A percentile compares a stretch with the other conserved stretches of the same genome.
phyloP scores from a whole-genome alignment of 257 asterid genomes.

The Striga asiatica region DNA sequence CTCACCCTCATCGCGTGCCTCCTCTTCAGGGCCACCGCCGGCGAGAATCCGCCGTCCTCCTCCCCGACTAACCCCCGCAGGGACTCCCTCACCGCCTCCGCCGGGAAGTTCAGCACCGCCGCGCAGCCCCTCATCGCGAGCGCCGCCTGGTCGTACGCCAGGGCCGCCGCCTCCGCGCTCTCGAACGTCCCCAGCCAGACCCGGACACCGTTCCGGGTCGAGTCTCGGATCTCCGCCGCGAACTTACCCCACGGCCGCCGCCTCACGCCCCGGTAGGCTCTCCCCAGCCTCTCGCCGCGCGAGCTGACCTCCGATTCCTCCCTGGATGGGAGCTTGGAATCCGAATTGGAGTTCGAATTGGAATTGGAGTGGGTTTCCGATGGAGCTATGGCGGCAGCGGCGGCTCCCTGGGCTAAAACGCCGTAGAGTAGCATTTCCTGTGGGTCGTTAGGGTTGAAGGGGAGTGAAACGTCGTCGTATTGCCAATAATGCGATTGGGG shows the following conservation, averaged over 20 bases:
- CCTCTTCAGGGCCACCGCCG: conserved; percentile 54
- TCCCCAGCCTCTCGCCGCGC: conserved; percentile 13
- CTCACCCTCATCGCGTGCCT: conserved; percentile 47
- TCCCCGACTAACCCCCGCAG: conserved; percentile 43
- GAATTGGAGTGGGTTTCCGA: conserved; percentile 21
- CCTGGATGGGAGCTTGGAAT: conserved; percentile 24
- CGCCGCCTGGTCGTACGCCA: conserved; percentile 86
- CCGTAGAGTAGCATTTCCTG: conserved; percentile 57
- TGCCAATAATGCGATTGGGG: conserved; percentile 23
- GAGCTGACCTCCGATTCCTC: conserved; percentile 19
- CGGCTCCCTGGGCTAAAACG: conserved; percentile 18
- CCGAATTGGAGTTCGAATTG: conserved; percentile 7
- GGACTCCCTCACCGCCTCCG: conserved; percentile 46
- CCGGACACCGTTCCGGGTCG: conserved; percentile 77
- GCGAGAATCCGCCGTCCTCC: too few species aligned
- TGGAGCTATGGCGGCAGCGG: conserved; percentile 18
- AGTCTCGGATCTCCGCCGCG: conserved; percentile 78
- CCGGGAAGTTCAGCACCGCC: conserved; percentile 77
- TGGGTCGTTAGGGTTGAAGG: conserved; percentile 52
- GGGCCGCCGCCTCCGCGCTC: conserved; percentile 67
- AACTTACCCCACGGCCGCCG: too few species aligned
- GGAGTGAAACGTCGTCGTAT: conserved; percentile 31
- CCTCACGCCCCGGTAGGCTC: conserved; percentile 53
- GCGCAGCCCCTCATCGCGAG: conserved; percentile 53
- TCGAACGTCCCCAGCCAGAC: conserved; percentile 89